These are phyloP conservation scores for Erythrophleum ivorense DNA, from an alignment of 331 rosid species.

Conservation along the genomic window DNA sequence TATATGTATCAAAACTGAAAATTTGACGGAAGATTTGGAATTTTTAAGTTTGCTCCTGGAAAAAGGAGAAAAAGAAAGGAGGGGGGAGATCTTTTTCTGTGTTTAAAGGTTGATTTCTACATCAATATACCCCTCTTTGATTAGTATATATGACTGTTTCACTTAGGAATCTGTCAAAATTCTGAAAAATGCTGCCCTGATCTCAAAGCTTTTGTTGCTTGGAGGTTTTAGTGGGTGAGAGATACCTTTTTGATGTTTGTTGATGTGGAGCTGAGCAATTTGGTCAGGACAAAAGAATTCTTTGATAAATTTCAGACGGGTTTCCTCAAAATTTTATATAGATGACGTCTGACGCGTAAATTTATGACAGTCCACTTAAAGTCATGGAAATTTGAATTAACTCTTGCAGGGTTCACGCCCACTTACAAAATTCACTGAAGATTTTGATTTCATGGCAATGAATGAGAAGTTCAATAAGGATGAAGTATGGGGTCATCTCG, in stretches of 20 bases:
- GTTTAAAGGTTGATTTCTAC: neutral
- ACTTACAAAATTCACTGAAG: slow-evolving; percentile 63
- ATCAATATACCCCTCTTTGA: neutral
- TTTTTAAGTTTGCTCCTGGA: neutral
- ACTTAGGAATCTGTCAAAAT: neutral
- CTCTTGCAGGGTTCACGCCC: slow-evolving; percentile 59
- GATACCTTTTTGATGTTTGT: neutral
- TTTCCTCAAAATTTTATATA: neutral
- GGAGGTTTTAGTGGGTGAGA: neutral
- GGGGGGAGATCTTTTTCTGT: neutral
- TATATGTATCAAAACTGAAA: neutral
- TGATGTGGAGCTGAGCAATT: slow-evolving; percentile 1
- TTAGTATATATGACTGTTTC: neutral
- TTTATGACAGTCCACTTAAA: neutral
- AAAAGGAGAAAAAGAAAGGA: too few relatives aligned
- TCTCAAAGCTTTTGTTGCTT: neutral
- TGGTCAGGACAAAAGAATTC: neutral
- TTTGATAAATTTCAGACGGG: neutral
- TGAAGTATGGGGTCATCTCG: slow-evolving; percentile 89
- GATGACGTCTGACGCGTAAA: neutral
- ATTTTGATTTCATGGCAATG: slow-evolving; percentile 82
- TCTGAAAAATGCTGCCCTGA: neutral
- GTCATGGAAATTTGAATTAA: slow-evolving; percentile 19
- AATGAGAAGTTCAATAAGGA: slow-evolving; percentile 84
- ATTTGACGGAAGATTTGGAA: neutral